These are phyloP conservation scores for Bacterosira constricta DNA, from an alignment of 108 stramenopile species.

Conservation along the genomic window DNA sequence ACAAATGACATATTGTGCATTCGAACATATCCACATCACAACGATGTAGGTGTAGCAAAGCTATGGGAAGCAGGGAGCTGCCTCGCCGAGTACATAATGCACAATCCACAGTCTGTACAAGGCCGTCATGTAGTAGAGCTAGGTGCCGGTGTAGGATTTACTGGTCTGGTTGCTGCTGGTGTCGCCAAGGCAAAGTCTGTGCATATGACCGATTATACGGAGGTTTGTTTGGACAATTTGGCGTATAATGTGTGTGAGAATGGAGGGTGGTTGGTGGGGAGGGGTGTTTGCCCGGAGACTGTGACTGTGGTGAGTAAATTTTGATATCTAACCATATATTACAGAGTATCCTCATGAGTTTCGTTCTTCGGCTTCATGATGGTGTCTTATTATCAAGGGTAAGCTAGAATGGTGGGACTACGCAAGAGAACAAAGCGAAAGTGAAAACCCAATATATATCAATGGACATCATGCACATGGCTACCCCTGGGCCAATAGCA, in stretches of 20 bases:
- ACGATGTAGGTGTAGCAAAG: conserved; percentile 69
- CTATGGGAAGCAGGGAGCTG: conserved; percentile 80
- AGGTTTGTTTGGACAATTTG: conserved; percentile 59
- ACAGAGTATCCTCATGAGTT: background rate
- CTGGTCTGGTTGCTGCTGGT: conserved; percentile 61
- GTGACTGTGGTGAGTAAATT: conserved; percentile 19
- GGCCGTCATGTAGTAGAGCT: conserved; percentile 57
- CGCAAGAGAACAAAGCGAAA: background rate
- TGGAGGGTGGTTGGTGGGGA: conserved; percentile 42
- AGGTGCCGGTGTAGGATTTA: conserved; percentile 74
- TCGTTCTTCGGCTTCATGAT: background rate
- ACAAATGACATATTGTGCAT: conserved; percentile 30
- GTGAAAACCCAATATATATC: background rate
- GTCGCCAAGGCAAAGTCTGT: conserved; percentile 38
- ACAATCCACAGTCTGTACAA: conserved; percentile 24
- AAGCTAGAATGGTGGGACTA: conserved; percentile 65
- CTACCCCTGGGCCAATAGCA: background rate
- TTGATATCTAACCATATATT: background rate
- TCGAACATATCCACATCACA: conserved; percentile 69
- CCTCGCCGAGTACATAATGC: conserved; percentile 63
- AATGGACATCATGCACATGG: background rate
- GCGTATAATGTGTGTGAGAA: conserved; percentile 61
- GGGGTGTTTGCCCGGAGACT: conserved; percentile 14
- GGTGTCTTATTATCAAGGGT: conserved; percentile 20
- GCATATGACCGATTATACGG: conserved; percentile 76